Base-by-base conservation (phyloP, 192 early-diverging fungal species). In the Coemansia sp. region DNA sequence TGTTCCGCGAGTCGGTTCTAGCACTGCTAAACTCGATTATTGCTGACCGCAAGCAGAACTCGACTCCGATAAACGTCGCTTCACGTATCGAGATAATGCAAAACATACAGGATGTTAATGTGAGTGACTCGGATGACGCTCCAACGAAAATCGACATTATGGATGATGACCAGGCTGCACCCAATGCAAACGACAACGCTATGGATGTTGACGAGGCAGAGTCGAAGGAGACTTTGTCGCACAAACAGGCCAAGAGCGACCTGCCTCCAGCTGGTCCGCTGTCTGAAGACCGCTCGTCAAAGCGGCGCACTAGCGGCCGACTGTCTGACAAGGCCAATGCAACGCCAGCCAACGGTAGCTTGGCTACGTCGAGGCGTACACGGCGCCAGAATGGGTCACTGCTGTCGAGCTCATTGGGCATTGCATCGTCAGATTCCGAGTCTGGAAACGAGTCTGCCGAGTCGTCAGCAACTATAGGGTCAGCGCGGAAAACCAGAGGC, bases 21-120 rank as follows among this genome's bases (percentile, higher is more conserved):
- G 77, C 77, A 7, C 50, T 80, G 38, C 77, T 80, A n/a, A 80
- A 80, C 59, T 67, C 72, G 60, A 49, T 80, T 29, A 69, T 69
- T 15, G 71, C 52, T 15, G 68, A 79, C 52, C 63, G 76, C 27
- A 55, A 29, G 9, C 56, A 48, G 47, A 41, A 24, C 35, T 27
- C 15, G 55, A 23, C 29, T 2, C 67, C 67, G 5, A 23, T 25
- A 41, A 73, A 62, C 27, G 67, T 65, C 14, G 47, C 54, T 1
- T 2, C 24, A 52, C 76, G 76, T 9, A 74, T 76, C 21, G 55
- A 64, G 27, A 37, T 27, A 23, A 76, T 76, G 76, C n/a, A 51
- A 23, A 23, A 8, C 15, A 4, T 47, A 37, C 76, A 77, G 60
- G 65, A 72, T 21, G 67, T 6, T 9, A 52, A 23, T 7, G 17